phyloP scores from a whole-genome alignment of 371 early-diverging fungal species.

The Actinomortierella wolfii region DNA sequence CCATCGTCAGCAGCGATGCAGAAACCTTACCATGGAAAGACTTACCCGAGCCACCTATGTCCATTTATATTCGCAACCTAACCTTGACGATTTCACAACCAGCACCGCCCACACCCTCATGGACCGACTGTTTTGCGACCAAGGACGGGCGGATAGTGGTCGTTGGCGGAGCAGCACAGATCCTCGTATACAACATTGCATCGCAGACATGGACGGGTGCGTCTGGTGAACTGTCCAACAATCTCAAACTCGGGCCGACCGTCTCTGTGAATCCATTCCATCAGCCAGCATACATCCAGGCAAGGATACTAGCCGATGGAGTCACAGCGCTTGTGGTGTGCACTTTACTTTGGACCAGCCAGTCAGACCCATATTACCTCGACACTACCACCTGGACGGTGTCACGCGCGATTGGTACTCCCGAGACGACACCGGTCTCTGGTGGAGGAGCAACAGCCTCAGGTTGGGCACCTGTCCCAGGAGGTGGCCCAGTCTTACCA shows the following conservation, averaged over 20 bases:
- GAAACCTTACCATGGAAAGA: conserved; percentile 31
- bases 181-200: conserved; percentile 24
- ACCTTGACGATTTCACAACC: conserved; percentile 26
- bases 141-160: conserved; percentile 40
- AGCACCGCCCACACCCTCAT: conserved; percentile 14
- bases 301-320: conserved; percentile 36
- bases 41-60: conserved; percentile 24
- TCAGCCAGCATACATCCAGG: conserved; percentile 34
- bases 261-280: conserved; percentile 27
- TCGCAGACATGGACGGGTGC: conserved; percentile 11
- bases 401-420: conserved; percentile 34
- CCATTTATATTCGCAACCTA: conserved; percentile 31
- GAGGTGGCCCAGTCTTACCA: conserved; percentile 16
- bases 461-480: conserved; percentile 38
- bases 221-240: background rate
- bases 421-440: conserved; percentile 23
- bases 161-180: conserved; percentile 30
- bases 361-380: conserved; percentile 41
- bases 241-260: conserved; percentile 17
- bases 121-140: conserved; percentile 45
- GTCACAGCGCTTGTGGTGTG: conserved; percentile 35
- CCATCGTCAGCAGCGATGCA: conserved; percentile 6
- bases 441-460: background rate
- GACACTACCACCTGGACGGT: conserved; percentile 33
- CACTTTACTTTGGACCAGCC: conserved; percentile 37